Percentiles rank a stretch among this genome's conserved stretches.
Evolutionary conservation across 2,329 filamentous ascomycete genomes (phyloP).

Genomic region (Trichoderma lentiforme): DNA sequence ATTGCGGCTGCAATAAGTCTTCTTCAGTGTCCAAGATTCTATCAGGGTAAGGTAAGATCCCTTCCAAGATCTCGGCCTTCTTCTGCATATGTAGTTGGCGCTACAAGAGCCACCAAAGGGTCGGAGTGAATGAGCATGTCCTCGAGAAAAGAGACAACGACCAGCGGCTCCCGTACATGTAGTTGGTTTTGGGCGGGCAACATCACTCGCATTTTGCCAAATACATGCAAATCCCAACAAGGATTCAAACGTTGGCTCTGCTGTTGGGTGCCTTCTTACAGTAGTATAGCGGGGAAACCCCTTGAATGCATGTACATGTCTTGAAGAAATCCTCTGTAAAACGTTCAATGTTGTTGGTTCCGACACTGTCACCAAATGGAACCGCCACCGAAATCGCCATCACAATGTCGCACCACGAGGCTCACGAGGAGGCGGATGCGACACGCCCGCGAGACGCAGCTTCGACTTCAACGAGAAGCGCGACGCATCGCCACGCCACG

Average conservation of each 20-base stretch:
- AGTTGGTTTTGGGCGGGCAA: too few relatives aligned
- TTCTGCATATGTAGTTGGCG: background rate
- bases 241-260: background rate
- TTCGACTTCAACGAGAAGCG: background rate
- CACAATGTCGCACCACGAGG: background rate
- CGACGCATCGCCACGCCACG: background rate
- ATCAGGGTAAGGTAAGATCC: background rate
- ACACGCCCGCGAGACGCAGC: background rate
- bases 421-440: background rate
- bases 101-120: too few relatives aligned
- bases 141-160: background rate
- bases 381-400: background rate
- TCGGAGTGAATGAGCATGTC: background rate
- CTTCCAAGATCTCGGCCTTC: too few relatives aligned
- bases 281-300: background rate
- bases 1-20: background rate
- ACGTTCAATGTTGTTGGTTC: background rate
- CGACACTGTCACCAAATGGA: background rate
- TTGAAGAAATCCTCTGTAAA: background rate
- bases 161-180: background rate
- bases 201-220: background rate
- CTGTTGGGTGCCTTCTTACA: background rate
- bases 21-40: background rate
- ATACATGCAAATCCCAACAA: background rate
- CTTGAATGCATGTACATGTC: background rate